Percentiles rank a stretch among this genome's conserved stretches.
Conservation (phyloP, 176 grass and related monocot species). For the Neostapfia colusana region DNA sequence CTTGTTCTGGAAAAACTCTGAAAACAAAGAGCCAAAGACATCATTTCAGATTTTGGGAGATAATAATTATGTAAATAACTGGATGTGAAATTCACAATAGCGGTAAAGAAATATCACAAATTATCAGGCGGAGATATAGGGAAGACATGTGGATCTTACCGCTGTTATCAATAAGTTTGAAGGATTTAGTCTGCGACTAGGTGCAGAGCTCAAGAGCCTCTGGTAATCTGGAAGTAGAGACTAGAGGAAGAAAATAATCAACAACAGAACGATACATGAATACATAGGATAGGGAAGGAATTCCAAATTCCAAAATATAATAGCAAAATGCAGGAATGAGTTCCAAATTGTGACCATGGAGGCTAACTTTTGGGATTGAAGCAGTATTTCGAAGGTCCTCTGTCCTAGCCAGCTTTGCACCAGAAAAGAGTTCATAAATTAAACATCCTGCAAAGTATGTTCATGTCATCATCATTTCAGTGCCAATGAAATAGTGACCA, state of each 20-base stretch:
- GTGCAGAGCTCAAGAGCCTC: constrained; percentile 86
- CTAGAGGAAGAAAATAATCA: constrained; percentile 48
- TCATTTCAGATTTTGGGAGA: constrained; percentile 5
- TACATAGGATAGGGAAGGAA: background rate
- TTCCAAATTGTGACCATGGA: background rate
- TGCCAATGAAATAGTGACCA: background rate
- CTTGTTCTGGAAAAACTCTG: constrained; percentile 99
- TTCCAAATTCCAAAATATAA: constrained; percentile 29
- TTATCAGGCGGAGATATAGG: background rate
- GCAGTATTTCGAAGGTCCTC: constrained; percentile 92
- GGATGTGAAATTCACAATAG: background rate
- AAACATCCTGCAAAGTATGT: constrained; percentile 73
- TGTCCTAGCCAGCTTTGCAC: constrained; percentile 79
- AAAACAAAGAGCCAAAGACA: constrained; percentile 43
- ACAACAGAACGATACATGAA: constrained; percentile 12
- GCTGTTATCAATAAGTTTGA: constrained; percentile 97
- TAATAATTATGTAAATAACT: constrained; percentile 3
- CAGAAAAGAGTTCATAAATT: constrained; percentile 95
- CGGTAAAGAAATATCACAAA: constrained; percentile 9
- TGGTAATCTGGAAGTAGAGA: constrained; percentile 99
- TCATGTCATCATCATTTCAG: constrained; percentile 33
- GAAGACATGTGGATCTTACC: constrained; percentile 53
- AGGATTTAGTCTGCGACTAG: constrained; percentile 92
- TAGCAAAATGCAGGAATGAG: constrained; percentile 1
- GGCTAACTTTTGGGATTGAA: constrained; percentile 87